Evolutionary conservation across 192 early-diverging fungal genomes (phyloP).

Genomic region (Diversispora epigaea): DNA sequence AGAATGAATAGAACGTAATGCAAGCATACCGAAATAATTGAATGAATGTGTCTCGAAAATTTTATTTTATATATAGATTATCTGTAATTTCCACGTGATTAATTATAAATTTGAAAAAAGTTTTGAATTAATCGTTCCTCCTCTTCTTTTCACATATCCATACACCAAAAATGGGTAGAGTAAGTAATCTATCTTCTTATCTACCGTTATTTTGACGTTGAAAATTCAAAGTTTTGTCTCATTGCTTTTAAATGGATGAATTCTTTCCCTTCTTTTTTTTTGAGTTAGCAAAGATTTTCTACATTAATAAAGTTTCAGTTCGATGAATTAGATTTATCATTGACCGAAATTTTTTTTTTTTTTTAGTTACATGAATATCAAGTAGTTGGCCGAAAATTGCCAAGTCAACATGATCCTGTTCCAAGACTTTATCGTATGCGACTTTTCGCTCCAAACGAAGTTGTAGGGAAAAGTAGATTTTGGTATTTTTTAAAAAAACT

Average conservation of each 20-base stretch:
- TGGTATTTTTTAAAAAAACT: conserved; percentile 99
- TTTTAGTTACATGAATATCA: conserved; percentile 56
- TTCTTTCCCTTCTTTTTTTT: background rate
- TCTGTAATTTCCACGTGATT: conserved; percentile 2
- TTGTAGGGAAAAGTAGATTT: conserved; percentile 98
- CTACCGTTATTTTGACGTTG: background rate
- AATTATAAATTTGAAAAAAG: background rate
- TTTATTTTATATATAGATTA: background rate
- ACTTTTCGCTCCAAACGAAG: conserved; percentile 97
- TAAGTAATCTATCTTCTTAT: background rate
- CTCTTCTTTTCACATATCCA: background rate
- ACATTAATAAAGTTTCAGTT: no score
- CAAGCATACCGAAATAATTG: no score
- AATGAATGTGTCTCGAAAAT: no score
- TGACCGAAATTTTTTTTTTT: background rate
- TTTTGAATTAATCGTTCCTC: background rate
- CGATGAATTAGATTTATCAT: no score
- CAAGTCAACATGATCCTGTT: conserved; percentile 84
- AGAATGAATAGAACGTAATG: no score
- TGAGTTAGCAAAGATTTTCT: background rate
- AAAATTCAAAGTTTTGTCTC: no score
- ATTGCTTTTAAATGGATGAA: no score
- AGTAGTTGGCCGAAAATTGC: conserved; percentile 94
- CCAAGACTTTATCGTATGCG: conserved; percentile 99
- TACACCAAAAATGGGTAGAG: conserved; percentile 9